These are phyloP conservation scores for Botryotinia convoluta DNA, from an alignment of 2,329 filamentous ascomycete genomes.

Conservation along the genomic window DNA sequence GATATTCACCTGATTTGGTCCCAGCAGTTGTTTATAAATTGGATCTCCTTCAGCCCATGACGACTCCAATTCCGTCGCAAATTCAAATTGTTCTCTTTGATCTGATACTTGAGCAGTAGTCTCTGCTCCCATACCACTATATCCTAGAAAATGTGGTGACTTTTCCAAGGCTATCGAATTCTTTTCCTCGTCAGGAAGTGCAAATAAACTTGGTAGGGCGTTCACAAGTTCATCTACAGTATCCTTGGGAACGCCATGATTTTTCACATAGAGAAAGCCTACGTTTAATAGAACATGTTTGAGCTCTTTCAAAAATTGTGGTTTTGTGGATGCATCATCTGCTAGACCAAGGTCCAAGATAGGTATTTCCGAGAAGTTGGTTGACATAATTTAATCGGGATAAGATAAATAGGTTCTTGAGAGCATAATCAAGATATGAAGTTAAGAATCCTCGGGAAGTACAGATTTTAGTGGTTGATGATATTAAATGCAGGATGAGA, in stretches of 20 bases:
- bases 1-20: slow-evolving; percentile 15
- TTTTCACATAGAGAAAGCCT: slow-evolving; percentile 16
- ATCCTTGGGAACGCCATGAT: slow-evolving; percentile 2
- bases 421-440: neutral
- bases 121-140: slow-evolving; percentile 14
- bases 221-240: slow-evolving; percentile 1
- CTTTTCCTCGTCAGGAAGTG: neutral
- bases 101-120: slow-evolving; percentile 13
- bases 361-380: slow-evolving; percentile 15
- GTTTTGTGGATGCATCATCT: slow-evolving; percentile 5
- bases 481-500: neutral
- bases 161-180: slow-evolving; percentile 5
- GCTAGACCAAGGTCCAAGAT: slow-evolving; percentile 11
- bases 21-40: slow-evolving; percentile 9
- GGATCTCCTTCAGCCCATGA: slow-evolving; percentile 18
- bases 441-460: no score
- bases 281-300: slow-evolving; percentile 13
- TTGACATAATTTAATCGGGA: slow-evolving; percentile 1
- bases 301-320: slow-evolving; percentile 12
- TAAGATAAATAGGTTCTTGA: neutral
- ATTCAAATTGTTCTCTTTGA: slow-evolving; percentile 18
- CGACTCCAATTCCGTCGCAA: slow-evolving; percentile 13
- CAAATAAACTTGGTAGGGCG: slow-evolving; percentile 6
- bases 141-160: slow-evolving; percentile 12
- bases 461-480: neutral